Percentiles rank a stretch among this genome's conserved stretches.
Conservation (phyloP, 1,139 yeast species). For the Magnusiomyces sp. region DNA sequence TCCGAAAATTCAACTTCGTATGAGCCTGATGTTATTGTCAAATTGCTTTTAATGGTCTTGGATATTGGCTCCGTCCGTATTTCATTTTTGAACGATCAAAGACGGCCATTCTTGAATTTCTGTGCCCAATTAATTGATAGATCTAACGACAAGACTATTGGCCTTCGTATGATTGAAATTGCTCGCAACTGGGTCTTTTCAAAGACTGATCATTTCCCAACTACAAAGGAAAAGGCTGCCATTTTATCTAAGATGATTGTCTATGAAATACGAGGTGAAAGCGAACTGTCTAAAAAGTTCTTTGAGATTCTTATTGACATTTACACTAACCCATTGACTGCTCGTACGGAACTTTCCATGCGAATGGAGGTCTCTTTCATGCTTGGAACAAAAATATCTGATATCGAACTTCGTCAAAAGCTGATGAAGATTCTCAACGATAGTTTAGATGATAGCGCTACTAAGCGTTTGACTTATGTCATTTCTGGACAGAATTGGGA, state of each 20-base stretch:
- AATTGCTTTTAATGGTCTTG: slow-evolving; percentile 64
- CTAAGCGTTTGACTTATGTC: slow-evolving; percentile 74
- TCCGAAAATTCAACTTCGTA: slow-evolving; percentile 24
- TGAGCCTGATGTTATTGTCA: slow-evolving; percentile 73
- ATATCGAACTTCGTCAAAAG: slow-evolving; percentile 64
- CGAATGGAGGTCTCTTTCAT: slow-evolving; percentile 95
- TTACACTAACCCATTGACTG: slow-evolving; percentile 71
- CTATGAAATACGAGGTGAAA: slow-evolving; percentile 81
- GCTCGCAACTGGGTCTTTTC: slow-evolving; percentile 89
- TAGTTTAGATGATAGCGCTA: slow-evolving; percentile 71
- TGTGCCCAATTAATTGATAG: slow-evolving; percentile 88
- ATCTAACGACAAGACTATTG: slow-evolving; percentile 66
- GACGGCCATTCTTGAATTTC: slow-evolving; percentile 77
- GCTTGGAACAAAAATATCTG: slow-evolving; percentile 82
- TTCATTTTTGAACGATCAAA: slow-evolving; percentile 80
- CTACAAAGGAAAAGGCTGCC: slow-evolving; percentile 94
- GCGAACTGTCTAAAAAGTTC: slow-evolving; percentile 68
- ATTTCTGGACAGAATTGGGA: slow-evolving; percentile 97
- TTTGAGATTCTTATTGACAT: slow-evolving; percentile 83
- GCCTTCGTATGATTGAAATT: slow-evolving; percentile 67
- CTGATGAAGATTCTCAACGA: slow-evolving; percentile 74
- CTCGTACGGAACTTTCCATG: slow-evolving; percentile 84
- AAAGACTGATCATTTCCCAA: slow-evolving; percentile 77
- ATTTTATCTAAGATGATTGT: slow-evolving; percentile 89
- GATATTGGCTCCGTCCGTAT: slow-evolving; percentile 75